Conservation (phyloP, 192 early-diverging fungal species). For the Coemansia sp. region DNA sequence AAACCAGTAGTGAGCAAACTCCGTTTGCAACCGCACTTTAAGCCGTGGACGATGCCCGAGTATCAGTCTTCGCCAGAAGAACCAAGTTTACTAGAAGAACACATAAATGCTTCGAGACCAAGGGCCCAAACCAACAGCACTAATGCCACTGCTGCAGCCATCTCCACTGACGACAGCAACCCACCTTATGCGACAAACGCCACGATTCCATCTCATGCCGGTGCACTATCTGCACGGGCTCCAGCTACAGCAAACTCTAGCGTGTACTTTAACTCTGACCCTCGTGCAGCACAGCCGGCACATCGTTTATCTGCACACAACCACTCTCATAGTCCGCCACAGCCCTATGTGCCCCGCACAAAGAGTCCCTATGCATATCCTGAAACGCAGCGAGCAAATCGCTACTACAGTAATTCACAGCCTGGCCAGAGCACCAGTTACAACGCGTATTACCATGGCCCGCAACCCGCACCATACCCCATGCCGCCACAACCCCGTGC, state of each 20-base stretch:
- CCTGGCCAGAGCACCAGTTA: too few species aligned
- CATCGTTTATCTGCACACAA: background rate
- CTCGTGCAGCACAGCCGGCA: too few species aligned
- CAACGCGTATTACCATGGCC: too few species aligned
- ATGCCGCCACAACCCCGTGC: too few species aligned
- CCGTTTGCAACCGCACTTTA: slow-evolving; percentile 1
- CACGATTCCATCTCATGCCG: background rate
- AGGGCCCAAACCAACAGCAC: background rate
- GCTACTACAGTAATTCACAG: too few species aligned
- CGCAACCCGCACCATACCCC: too few species aligned
- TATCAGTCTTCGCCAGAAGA: slow-evolving; percentile 12
- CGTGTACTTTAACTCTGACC: too few species aligned
- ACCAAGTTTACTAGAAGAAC: slow-evolving; percentile 6
- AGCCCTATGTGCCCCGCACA: background rate
- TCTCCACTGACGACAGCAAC: background rate
- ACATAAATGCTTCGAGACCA: background rate
- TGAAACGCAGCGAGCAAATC: background rate
- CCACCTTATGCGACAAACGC: background rate
- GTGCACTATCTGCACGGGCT: too few species aligned
- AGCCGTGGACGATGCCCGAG: slow-evolving; percentile 3
- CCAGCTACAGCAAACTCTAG: too few species aligned
- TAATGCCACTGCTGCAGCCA: background rate
- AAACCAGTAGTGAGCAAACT: background rate
- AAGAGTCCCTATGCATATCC: background rate
- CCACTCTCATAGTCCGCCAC: background rate